These are phyloP conservation scores for Sanghuangporus weigelae DNA, from an alignment of 1,284 basidiomycete genomes.

Conservation along the genomic window DNA sequence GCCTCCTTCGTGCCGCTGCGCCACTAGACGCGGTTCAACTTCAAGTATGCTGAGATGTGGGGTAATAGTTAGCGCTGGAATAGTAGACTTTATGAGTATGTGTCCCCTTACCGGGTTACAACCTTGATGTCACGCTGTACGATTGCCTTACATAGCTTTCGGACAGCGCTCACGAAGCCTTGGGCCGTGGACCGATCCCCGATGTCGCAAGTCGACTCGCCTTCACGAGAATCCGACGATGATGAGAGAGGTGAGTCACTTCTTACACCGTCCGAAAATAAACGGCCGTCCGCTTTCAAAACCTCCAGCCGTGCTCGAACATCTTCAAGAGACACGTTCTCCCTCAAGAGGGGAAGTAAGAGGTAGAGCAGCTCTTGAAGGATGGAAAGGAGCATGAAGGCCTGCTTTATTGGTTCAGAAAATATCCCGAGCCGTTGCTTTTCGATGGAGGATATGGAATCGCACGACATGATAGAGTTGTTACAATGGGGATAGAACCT, in stretches of 20 bases:
- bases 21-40: background rate
- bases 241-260: background rate
- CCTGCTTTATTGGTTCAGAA: too few species aligned
- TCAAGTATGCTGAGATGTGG: background rate
- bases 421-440: too few species aligned
- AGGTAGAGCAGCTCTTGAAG: background rate
- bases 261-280: background rate
- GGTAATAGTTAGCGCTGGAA: background rate
- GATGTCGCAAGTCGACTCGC: background rate
- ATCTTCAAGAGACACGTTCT: background rate
- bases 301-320: background rate
- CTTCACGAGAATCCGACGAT: background rate
- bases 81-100: too few species aligned
- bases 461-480: too few species aligned
- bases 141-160: background rate
- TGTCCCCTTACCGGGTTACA: background rate
- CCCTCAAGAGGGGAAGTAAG: background rate
- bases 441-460: too few species aligned
- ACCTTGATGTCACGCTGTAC: conserved; percentile 2
- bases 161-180: background rate
- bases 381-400: background rate
- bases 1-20: background rate
- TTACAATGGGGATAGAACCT: too few species aligned
- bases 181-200: background rate
- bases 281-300: background rate